Base-by-base conservation (phyloP, 1,139 yeast species). In the Scheffersomyces illinoinensis region DNA sequence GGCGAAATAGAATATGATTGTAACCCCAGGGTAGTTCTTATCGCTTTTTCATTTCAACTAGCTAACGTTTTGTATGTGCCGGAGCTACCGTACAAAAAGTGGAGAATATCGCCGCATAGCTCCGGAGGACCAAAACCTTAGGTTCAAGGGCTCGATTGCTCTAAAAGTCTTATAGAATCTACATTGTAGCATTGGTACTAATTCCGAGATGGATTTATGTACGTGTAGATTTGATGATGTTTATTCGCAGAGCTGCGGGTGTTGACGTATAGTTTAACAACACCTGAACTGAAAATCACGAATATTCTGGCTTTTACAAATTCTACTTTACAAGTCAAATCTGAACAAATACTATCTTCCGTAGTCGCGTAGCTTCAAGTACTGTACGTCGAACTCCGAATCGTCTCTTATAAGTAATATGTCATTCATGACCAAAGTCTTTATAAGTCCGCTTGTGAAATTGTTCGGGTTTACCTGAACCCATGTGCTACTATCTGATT, bases 361-460 rank as follows among this genome's bases (percentile, higher is more conserved):
- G 51, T 60, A 65, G n/a, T 62, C 56, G 18, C 66, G 60, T 23
- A 67, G 59, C 52, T 59, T 61, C 50, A 66, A 51, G 47, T 52
- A 56, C 47, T 54, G 57, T 14, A 48, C 50, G 2, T 52, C 56
- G 2, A 18, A 20, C 23, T 54, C 57, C 4, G 69, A 62, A 43
- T 65, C 69, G 4, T 59, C 55, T 54, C 68, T 58, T 5, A 66
- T 56, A 1, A 61, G 48, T 2, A 70, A 52, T 4, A 72, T 57
- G 51, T 66, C 65, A 53, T 64, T 68, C 62, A 70, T 64, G 1
- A 65, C 53, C 57, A 72, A 55, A 18, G 58, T 59, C 49, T 64
- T 66, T 10, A 72, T 61, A 10, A 72, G 53, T 48, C 60, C 58
- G n/a, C 61, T 65, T 49, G 65, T 67, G 14, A 57, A 52, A 2